phyloP scores from a whole-genome alignment of 306 rosid species.

The Hylodesmum podocarpum region DNA sequence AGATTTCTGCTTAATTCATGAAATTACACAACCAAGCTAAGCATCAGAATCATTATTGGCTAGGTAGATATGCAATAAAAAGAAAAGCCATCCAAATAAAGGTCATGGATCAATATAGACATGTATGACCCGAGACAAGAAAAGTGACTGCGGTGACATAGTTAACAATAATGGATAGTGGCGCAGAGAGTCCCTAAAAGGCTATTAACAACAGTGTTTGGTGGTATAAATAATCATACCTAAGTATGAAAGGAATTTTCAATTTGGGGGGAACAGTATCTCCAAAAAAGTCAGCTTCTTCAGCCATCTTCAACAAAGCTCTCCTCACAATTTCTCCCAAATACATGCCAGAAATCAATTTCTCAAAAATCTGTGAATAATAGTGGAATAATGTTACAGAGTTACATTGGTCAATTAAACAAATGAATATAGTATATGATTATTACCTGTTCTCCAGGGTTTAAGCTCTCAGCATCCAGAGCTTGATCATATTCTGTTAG shows the following conservation, averaged over 20 bases:
- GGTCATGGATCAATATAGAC: neutral
- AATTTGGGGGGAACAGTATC: conserved; percentile 77
- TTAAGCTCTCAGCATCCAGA: conserved; percentile 81
- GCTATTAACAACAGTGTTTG: neutral
- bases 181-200: too few species aligned
- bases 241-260: conserved; percentile 66
- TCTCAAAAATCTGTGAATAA: conserved; percentile 77
- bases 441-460: conserved; percentile 90
- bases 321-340: conserved; percentile 81
- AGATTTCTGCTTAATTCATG: neutral
- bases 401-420: neutral
- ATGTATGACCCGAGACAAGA: neutral
- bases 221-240: conserved; percentile 40
- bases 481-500: conserved; percentile 76
- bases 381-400: conserved; percentile 33
- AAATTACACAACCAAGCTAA: neutral
- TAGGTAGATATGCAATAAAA: neutral
- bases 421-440: neutral
- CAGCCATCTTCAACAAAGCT: conserved; percentile 73
- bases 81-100: neutral
- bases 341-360: conserved; percentile 90
- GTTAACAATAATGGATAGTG: too few species aligned
- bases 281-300: conserved; percentile 84
- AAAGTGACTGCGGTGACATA: neutral
- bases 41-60: conserved; percentile 7